Percentiles rank a stretch among this genome's conserved stretches.
Evolutionary conservation across 305 asterid species (phyloP).

Genomic region (Fraxinus sp.): DNA sequence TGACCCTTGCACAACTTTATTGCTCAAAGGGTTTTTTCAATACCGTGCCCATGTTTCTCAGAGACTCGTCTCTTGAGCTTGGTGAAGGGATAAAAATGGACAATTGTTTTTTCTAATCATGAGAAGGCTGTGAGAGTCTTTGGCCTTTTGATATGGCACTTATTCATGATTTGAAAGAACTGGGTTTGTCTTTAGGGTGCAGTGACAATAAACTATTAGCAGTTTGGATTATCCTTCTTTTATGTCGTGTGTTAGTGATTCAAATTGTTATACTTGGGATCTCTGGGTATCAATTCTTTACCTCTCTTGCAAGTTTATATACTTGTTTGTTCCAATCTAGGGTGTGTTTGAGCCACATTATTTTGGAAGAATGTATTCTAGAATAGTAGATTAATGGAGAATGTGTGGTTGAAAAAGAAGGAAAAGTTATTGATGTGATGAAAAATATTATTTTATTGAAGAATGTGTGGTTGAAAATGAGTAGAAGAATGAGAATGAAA

Average conservation of each 20-base stretch:
- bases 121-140: constrained; percentile 8
- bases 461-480: too few species aligned
- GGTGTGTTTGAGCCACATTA: too few species aligned
- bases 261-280: constrained; percentile 16
- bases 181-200: neutral
- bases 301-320: constrained; percentile 6
- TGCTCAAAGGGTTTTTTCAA: neutral
- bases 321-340: constrained; percentile 2
- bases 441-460: too few species aligned
- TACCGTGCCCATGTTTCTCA: neutral
- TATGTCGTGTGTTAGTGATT: constrained; percentile 5
- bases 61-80: neutral
- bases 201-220: neutral
- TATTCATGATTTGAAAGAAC: constrained; percentile 14
- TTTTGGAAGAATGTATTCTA: too few species aligned
- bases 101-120: constrained; percentile 8
- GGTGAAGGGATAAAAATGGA: constrained; percentile 10
- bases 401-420: too few species aligned
- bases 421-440: too few species aligned
- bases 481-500: too few species aligned
- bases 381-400: too few species aligned
- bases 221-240: neutral
- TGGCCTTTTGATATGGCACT: constrained; percentile 18
- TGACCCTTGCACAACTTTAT: neutral
- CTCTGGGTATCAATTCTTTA: constrained; percentile 12